Percentiles rank a stretch among this genome's conserved stretches.
These are phyloP conservation scores for Pontederia paniculata DNA, from an alignment of 176 grass and related monocot species.

Conservation along the genomic window DNA sequence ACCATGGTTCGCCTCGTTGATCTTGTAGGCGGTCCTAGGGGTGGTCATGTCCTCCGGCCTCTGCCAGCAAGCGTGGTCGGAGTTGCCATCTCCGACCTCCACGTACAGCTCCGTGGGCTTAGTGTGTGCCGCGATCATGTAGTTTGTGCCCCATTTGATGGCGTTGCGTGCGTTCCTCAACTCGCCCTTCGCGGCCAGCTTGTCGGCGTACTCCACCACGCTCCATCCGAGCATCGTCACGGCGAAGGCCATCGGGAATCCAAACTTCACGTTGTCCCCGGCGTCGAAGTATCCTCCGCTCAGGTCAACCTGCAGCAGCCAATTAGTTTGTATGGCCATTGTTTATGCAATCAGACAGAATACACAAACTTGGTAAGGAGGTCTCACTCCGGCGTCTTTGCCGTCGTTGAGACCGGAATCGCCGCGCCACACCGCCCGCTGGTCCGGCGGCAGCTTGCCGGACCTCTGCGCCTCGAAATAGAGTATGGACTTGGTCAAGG, in stretches of 20 bases:
- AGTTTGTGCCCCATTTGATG: constrained; percentile 66
- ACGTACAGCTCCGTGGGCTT: constrained; percentile 37
- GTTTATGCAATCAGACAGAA: no score
- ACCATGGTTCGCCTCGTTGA: constrained; percentile 27
- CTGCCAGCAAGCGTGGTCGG: constrained; percentile 80
- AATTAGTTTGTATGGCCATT: no score
- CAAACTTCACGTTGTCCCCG: constrained; percentile 16
- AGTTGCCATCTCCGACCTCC: constrained; percentile 64
- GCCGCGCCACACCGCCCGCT: no score
- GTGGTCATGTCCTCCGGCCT: constrained; percentile 88
- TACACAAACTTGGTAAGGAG: no score
- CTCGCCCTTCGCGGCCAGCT: constrained; percentile 30
- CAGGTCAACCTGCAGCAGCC: not conserved
- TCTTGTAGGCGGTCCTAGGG: constrained; percentile 24
- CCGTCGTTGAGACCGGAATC: no score
- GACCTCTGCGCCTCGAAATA: no score
- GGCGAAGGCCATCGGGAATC: constrained; percentile 5
- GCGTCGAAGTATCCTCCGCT: constrained; percentile 12
- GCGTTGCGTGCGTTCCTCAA: constrained; percentile 36
- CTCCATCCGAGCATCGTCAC: constrained; percentile 1
- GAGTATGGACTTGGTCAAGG: no score
- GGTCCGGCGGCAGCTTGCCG: no score
- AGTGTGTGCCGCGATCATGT: constrained; percentile 46
- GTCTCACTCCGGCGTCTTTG: no score
- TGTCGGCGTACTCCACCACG: constrained; percentile 8